Conservation (phyloP, 805 yeast species). For the Kodamaea fukazawae region DNA sequence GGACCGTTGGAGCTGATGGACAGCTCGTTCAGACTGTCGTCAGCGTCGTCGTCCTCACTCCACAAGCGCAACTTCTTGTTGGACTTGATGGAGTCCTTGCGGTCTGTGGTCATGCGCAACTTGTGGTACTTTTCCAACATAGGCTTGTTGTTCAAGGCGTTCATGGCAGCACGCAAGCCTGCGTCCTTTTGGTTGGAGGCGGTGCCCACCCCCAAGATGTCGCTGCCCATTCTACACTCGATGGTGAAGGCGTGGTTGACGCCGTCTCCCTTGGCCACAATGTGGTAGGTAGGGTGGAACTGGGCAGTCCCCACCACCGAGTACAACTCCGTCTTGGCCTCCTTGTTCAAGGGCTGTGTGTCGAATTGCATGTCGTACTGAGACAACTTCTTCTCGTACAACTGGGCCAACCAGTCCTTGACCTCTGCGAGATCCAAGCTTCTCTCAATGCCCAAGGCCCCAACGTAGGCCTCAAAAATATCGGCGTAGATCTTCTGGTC, state of each 20-base stretch:
- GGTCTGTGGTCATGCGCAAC: constrained; percentile 39
- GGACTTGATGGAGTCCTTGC: constrained; percentile 15
- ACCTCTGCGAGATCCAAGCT: constrained; percentile 46
- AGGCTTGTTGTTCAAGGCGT: constrained; percentile 59
- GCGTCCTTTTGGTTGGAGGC: constrained; percentile 75
- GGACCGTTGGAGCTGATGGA: not conserved
- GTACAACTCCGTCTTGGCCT: constrained; percentile 78
- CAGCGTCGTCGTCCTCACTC: constrained; percentile 4
- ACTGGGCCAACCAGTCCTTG: constrained; percentile 52
- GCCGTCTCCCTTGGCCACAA: constrained; percentile 46
- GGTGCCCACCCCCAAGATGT: constrained; percentile 66
- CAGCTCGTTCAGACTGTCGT: not conserved
- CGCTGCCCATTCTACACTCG: constrained; percentile 62
- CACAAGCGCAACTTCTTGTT: constrained; percentile 7
- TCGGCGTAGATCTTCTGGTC: constrained; percentile 79
- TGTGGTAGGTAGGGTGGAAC: constrained; percentile 57
- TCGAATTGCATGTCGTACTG: constrained; percentile 32
- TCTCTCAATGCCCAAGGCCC: constrained; percentile 69
- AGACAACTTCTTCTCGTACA: constrained; percentile 47
- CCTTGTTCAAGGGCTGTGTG: constrained; percentile 46
- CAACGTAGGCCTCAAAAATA: constrained; percentile 90
- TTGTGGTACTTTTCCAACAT: constrained; percentile 63
- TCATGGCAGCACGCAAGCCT: constrained; percentile 81
- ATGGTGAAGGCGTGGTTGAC: constrained; percentile 55
- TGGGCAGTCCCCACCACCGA: constrained; percentile 76